A percentile compares a stretch with the other conserved stretches of the same genome.
These are phyloP conservation scores for Fusarium longipes DNA, from an alignment of 2,329 filamentous ascomycete genomes.

Conservation along the genomic window DNA sequence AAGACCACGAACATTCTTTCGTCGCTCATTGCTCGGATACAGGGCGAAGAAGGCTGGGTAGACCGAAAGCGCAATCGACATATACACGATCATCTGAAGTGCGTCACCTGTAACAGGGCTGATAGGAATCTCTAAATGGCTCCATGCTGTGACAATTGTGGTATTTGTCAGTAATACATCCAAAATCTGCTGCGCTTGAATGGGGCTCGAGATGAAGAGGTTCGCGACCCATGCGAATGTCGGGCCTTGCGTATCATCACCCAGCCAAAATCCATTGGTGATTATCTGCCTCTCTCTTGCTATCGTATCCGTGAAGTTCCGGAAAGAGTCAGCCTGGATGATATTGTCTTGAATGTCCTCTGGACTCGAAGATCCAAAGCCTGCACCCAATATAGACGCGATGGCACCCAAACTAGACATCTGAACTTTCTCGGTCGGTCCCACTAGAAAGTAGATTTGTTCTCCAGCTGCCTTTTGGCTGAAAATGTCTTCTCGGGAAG, in stretches of 20 bases:
- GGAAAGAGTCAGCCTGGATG: conserved; percentile 68
- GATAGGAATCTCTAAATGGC: conserved; percentile 80
- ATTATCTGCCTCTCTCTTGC: conserved; percentile 71
- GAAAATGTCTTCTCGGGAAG: conserved; percentile 53
- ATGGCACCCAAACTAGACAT: conserved; percentile 39
- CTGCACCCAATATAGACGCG: background rate
- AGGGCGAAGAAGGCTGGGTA: conserved; percentile 89
- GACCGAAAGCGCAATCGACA: conserved; percentile 79
- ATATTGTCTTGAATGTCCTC: conserved; percentile 45
- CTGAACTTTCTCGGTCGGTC: conserved; percentile 54
- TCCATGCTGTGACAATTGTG: conserved; percentile 77
- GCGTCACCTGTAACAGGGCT: conserved; percentile 75
- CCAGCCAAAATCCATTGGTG: conserved; percentile 82
- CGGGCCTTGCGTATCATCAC: conserved; percentile 67
- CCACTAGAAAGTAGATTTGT: conserved; percentile 47
- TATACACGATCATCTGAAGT: conserved; percentile 83
- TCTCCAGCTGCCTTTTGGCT: conserved; percentile 49
- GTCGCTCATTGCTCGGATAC: conserved; percentile 87
- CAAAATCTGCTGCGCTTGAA: conserved; percentile 74
- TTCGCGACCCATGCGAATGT: conserved; percentile 79
- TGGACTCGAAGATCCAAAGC: background rate
- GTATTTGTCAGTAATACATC: conserved; percentile 74
- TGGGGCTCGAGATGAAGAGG: conserved; percentile 64
- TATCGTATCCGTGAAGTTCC: conserved; percentile 76
- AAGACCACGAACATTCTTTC: conserved; percentile 81